Evolutionary conservation across 2,329 filamentous ascomycete genomes (phyloP).

Genomic region (Monosporascus sp.): DNA sequence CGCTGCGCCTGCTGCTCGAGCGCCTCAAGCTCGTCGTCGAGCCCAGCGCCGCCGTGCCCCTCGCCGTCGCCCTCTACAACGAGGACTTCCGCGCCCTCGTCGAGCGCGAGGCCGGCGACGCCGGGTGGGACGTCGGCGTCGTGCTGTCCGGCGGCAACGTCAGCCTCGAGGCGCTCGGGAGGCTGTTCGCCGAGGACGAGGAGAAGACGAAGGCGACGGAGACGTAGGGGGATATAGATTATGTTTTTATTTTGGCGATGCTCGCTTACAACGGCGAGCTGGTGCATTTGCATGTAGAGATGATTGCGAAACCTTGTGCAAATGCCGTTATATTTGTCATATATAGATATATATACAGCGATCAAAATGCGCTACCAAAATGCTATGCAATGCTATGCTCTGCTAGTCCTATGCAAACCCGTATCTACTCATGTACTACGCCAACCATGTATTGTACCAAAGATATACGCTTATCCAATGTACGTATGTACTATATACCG

Average conservation of each 20-base stretch:
- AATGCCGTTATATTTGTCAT: not conserved
- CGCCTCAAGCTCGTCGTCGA: slow-evolving; percentile 87
- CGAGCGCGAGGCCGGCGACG: slow-evolving; percentile 61
- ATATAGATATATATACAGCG: not conserved
- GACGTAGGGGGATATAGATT: too few relatives aligned
- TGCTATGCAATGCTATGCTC: too few relatives aligned
- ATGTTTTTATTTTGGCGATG: too few relatives aligned
- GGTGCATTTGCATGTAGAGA: too few relatives aligned
- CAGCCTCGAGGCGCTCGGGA: slow-evolving; percentile 46
- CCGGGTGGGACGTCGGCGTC: slow-evolving; percentile 66
- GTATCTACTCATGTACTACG: too few relatives aligned
- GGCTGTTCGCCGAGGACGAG: slow-evolving; percentile 36
- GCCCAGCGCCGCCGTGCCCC: slow-evolving; percentile 76
- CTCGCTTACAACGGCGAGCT: too few relatives aligned
- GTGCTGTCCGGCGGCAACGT: slow-evolving; percentile 59
- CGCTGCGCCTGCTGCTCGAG: slow-evolving; percentile 76
- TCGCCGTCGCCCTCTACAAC: slow-evolving; percentile 79
- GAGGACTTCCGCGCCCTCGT: slow-evolving; percentile 73
- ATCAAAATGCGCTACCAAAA: too few relatives aligned
- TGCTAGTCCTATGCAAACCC: not conserved
- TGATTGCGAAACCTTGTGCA: too few relatives aligned
- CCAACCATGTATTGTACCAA: not conserved
- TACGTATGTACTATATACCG: not conserved
- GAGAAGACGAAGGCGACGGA: not conserved
- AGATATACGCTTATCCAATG: too few relatives aligned